Conservation (phyloP, 2,329 filamentous ascomycete species). For the Xylaria sp. region DNA sequence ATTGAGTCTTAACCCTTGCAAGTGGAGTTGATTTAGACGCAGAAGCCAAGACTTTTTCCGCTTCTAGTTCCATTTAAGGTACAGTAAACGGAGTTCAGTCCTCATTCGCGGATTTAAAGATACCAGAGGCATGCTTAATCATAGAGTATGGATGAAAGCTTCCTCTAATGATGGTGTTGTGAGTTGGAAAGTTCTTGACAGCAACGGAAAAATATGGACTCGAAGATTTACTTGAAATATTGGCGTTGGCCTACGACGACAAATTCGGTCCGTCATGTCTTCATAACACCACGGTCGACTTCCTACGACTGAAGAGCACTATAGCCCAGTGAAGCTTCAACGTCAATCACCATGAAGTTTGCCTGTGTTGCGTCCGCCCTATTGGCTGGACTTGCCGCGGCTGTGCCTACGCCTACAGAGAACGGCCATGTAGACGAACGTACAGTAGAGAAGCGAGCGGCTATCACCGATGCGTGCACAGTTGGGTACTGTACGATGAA, state of each 20-base stretch:
- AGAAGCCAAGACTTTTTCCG: conserved; percentile 17
- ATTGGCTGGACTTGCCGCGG: conserved; percentile 46
- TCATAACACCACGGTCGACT: not conserved
- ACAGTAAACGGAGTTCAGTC: not conserved
- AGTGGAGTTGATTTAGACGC: conserved; percentile 31
- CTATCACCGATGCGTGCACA: conserved; percentile 51
- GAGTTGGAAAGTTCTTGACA: not conserved
- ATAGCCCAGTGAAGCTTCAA: not conserved
- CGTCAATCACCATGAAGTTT: conserved; percentile 32
- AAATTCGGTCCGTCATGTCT: not conserved
- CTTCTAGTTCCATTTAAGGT: not conserved
- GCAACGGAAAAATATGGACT: conserved; percentile 8
- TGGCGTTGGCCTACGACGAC: not conserved
- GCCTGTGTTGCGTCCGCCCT: conserved; percentile 34
- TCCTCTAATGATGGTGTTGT: not conserved
- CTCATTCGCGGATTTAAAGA: conserved; percentile 32
- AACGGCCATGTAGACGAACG: conserved; percentile 43
- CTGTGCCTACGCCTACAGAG: conserved; percentile 48
- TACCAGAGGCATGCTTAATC: not conserved
- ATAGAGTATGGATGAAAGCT: not conserved
- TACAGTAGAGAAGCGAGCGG: conserved; percentile 50
- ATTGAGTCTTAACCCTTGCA: conserved; percentile 4
- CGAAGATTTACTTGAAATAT: conserved; percentile 23
- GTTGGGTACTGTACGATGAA: conserved; percentile 52
- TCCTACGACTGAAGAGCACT: not conserved